phyloP scores from a whole-genome alignment of 139 green algal species.

The Tetraselmis chui region DNA sequence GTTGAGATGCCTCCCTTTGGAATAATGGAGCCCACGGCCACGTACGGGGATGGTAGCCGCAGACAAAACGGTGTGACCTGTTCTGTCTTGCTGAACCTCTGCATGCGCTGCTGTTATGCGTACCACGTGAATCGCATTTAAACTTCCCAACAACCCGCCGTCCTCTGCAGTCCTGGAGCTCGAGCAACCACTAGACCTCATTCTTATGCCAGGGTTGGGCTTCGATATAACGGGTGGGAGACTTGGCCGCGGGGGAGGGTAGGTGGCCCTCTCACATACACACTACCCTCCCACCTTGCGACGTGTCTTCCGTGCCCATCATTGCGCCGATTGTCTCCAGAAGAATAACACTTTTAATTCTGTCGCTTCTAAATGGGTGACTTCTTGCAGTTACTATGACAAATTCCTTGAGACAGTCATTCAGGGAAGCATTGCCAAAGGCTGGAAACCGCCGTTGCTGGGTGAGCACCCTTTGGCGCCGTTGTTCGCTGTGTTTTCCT shows the following conservation, averaged over 20 bases:
- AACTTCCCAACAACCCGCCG: neutral
- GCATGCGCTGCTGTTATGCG: neutral
- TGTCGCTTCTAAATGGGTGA: too few relatives aligned
- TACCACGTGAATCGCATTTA: neutral
- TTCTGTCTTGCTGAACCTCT: conserved; percentile 18
- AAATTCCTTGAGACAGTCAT: conserved; percentile 33
- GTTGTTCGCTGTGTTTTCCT: too few relatives aligned
- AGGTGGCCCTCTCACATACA: too few relatives aligned
- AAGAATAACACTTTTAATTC: too few relatives aligned
- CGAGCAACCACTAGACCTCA: conserved; percentile 41
- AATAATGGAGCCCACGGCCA: conserved; percentile 54
- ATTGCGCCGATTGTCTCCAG: too few relatives aligned
- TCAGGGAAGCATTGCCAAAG: conserved; percentile 2
- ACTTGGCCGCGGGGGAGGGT: conserved; percentile 69
- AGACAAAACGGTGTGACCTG: conserved; percentile 31
- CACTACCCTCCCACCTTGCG: too few relatives aligned
- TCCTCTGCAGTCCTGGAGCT: conserved; percentile 15
- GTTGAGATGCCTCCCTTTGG: conserved; percentile 58
- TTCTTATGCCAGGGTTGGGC: conserved; percentile 73
- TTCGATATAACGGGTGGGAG: conserved; percentile 54
- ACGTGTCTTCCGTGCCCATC: too few relatives aligned
- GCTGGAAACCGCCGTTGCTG: conserved; percentile 33
- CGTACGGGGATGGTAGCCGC: conserved; percentile 34
- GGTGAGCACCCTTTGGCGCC: conserved; percentile 8
- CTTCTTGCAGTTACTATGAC: conserved; percentile 47